These are phyloP conservation scores for Liquidambar formosana DNA, from an alignment of 164 flowering plant species.

Conservation along the genomic window DNA sequence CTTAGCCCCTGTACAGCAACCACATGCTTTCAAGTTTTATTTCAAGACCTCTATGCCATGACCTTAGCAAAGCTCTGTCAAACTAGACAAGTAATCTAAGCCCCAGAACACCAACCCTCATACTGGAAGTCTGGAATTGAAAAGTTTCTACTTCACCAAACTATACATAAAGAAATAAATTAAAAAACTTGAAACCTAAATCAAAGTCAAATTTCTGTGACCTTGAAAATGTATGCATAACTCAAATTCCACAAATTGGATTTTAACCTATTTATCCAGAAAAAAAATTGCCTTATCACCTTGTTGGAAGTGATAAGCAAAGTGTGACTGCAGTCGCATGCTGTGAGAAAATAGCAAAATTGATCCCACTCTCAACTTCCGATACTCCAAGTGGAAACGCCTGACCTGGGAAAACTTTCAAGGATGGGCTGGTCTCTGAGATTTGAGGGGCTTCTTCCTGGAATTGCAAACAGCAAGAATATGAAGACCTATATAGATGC, in stretches of 20 bases:
- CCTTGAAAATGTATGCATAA: neutral
- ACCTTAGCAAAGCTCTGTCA: no score
- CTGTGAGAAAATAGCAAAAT: constrained; percentile 87
- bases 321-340: constrained; percentile 85
- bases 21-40: no score
- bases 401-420: constrained; percentile 68
- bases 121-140: no score
- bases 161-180: neutral
- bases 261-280: neutral
- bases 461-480: constrained; percentile 5
- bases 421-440: constrained; percentile 28
- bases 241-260: neutral
- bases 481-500: neutral
- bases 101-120: no score
- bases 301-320: constrained; percentile 59
- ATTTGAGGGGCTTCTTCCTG: constrained; percentile 56
- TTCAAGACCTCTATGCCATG: no score
- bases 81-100: no score
- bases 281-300: constrained; percentile 34
- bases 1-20: no score
- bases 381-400: constrained; percentile 87
- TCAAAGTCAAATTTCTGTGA: neutral
- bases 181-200: neutral
- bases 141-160: no score
- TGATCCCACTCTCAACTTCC: constrained; percentile 73